Percentiles rank a stretch among this genome's conserved stretches.
Conservation (phyloP, 2,329 filamentous ascomycete species). For the Pseudogymnoascus verrucosus region DNA sequence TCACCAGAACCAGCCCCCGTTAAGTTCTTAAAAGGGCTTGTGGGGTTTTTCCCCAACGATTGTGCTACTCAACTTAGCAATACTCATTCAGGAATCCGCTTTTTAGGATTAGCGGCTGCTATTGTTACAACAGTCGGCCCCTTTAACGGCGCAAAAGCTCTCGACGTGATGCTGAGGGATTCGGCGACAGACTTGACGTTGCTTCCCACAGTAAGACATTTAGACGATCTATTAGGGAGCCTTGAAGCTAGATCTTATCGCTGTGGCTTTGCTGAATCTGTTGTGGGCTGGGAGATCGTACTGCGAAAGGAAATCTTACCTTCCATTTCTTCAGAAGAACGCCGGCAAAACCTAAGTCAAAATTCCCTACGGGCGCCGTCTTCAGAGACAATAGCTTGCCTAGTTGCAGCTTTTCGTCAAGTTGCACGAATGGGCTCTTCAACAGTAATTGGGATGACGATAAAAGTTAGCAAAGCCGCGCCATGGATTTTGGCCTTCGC, state of each 20-base stretch:
- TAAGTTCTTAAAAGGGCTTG: constrained; percentile 10
- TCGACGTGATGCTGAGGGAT: constrained; percentile 9
- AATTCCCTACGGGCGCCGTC: background rate
- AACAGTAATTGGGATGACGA: constrained; percentile 6
- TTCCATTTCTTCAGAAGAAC: background rate
- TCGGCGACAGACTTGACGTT: constrained; percentile 10
- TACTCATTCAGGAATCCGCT: constrained; percentile 14
- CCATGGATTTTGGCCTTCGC: constrained; percentile 14
- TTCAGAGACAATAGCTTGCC: background rate
- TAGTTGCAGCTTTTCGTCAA: constrained; percentile 14
- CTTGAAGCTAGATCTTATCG: constrained; percentile 11
- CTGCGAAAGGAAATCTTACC: background rate
- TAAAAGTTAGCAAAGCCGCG: background rate
- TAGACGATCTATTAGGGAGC: constrained; percentile 10
- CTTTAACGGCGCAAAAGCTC: background rate
- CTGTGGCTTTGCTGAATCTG: constrained; percentile 10
- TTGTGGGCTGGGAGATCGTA: constrained; percentile 4
- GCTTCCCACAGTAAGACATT: constrained; percentile 10
- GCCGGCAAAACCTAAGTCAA: background rate
- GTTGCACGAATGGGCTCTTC: constrained; percentile 12
- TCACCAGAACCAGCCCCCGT: constrained; percentile 10
- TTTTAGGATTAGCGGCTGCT: constrained; percentile 15
- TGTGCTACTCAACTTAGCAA: constrained; percentile 12
- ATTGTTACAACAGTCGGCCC: constrained; percentile 11
- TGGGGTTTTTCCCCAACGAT: constrained; percentile 14